A percentile compares a stretch with the other conserved stretches of the same genome.
phyloP scores from a whole-genome alignment of 2,329 filamentous ascomycete species.

The Chlorencoelia australis region DNA sequence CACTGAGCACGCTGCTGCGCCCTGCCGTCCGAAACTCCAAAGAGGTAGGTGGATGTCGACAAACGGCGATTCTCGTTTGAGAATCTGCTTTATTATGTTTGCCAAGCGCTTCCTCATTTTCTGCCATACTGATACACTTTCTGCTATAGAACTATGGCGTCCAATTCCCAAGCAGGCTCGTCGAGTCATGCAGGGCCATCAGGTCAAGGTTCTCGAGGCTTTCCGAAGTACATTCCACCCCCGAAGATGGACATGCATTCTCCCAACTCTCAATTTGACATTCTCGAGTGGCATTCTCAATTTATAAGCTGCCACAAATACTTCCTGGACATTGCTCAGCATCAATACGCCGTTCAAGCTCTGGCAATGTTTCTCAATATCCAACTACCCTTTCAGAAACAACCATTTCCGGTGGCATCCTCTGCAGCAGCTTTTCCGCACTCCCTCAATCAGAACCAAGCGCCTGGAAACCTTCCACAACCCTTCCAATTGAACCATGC shows the following conservation, averaged over 20 bases:
- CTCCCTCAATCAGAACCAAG: constrained; percentile 22
- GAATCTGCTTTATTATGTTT: no score
- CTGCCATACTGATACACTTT: no score
- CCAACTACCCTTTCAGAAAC: constrained; percentile 72
- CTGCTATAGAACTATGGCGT: no score
- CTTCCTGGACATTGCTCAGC: constrained; percentile 86
- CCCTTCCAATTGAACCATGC: constrained; percentile 9
- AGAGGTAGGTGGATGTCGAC: no score
- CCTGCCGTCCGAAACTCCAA: no score
- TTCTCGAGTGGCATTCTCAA: constrained; percentile 86
- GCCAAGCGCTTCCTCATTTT: no score
- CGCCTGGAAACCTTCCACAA: constrained; percentile 12
- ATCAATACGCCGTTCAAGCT: constrained; percentile 72
- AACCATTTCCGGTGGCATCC: constrained; percentile 34
- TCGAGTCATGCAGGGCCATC: neutral
- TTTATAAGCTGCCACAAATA: constrained; percentile 85
- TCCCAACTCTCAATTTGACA: constrained; percentile 45
- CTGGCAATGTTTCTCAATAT: constrained; percentile 90
- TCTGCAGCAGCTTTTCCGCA: constrained; percentile 30
- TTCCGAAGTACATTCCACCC: neutral
- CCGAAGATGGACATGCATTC: neutral
- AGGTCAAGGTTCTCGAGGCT: neutral
- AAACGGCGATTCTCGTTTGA: no score
- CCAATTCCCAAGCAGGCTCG: no score
- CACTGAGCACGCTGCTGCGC: no score